Base-by-base conservation (phyloP, 495 filamentous ascomycete genomes). In the Penicillium cinerascens region DNA sequence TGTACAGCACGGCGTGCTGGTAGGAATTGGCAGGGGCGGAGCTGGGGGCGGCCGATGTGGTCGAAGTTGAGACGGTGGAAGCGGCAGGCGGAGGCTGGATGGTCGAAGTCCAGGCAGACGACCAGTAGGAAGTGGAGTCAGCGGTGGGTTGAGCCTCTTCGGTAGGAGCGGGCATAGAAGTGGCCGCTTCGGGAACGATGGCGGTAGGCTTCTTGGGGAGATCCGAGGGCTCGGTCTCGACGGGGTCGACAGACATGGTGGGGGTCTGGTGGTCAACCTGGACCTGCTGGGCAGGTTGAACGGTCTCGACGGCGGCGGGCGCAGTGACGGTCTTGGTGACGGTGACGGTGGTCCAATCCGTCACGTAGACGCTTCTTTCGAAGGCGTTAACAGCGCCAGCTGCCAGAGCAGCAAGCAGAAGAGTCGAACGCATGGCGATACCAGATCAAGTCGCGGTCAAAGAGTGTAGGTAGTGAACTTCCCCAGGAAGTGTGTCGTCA, bases 351-450 rank as follows among this genome's bases (percentile, higher is more conserved):
- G 82, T 79, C 66, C 77, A 73, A 23, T 81, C 71, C 44, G 76
- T 82, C 57, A 80, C 71, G 45, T 78, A 61, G 58, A 72, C 75
- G 48, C 82, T 80, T 68, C 80, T 77, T 50, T 81, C 73, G 51
- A 66, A 40, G 17, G 87, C 87, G 44, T 67, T 74, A 52, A 81
- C 84, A 55, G 82, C 58, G 68, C 87, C 72, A 53, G 81, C 70
- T 44, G 83, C 87, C 62, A 86, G 71, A 40, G 79, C 77, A 61
- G 82, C 76, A 58, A 89, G 54, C 47, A 88, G 46, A 48, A 82
- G 62, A 27, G 86, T 84, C 49, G 77, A 82, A 68, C 82, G 88
- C 89, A 95, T 93, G 47, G 25, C 48, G 61, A 54, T 60, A 49
- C 62, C 60, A 65, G 68, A 60, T 67, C 65, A 65, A 21, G 15